Percentiles rank a stretch among this genome's conserved stretches.
Evolutionary conservation across 305 asterid species (phyloP).

Genomic region (Solanum hybrid): DNA sequence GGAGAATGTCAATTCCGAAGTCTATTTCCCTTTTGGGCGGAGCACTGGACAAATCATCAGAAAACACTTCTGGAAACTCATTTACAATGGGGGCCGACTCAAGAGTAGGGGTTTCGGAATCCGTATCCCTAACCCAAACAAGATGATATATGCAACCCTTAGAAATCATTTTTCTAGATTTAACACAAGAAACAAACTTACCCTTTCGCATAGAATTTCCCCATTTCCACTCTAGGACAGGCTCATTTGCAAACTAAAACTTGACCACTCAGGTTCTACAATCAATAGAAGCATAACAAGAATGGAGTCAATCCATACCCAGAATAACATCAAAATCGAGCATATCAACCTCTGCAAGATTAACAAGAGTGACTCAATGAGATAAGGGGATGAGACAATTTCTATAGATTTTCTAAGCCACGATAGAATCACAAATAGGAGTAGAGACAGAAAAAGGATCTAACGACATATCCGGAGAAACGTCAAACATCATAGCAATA

Average conservation of each 20-base stretch:
- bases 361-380: not conserved
- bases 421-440: too few relatives aligned
- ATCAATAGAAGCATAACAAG: not conserved
- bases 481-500: not conserved
- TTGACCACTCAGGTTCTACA: not conserved
- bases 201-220: not conserved
- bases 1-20: not conserved
- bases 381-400: not conserved
- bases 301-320: not conserved
- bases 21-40: not conserved
- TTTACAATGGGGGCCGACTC: not conserved
- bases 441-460: not conserved
- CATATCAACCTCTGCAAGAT: not conserved
- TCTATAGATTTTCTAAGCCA: not conserved
- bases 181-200: not conserved
- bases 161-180: not conserved
- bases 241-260: not conserved
- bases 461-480: not conserved
- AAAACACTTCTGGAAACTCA: not conserved
- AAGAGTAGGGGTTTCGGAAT: not conserved
- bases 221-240: not conserved
- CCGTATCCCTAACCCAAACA: not conserved
- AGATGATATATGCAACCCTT: too few relatives aligned
- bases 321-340: not conserved
- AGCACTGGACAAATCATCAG: not conserved